phyloP scores from a whole-genome alignment of 78 protist genomes.

The Guillardia theta region DNA sequence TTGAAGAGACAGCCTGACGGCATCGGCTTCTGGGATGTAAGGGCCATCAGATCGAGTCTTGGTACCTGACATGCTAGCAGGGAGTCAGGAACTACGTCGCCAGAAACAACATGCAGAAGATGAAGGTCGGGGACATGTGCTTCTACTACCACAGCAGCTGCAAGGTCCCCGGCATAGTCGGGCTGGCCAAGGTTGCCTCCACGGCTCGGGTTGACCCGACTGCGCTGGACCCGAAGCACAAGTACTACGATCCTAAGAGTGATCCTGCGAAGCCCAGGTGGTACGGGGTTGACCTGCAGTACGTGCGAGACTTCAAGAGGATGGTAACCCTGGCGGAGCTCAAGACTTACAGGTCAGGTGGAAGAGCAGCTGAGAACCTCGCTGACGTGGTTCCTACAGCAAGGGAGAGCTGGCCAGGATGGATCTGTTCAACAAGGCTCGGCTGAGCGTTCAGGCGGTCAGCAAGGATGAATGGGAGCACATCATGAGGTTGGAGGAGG shows the following conservation, averaged over 20 bases:
- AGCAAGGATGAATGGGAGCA: too few species aligned
- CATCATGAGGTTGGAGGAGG: too few species aligned
- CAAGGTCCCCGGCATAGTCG: slow-evolving; percentile 46
- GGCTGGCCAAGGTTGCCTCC: background rate
- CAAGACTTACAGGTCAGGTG: background rate
- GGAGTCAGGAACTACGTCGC: slow-evolving; percentile 58
- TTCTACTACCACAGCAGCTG: slow-evolving; percentile 59
- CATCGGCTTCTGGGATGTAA: slow-evolving; percentile 44
- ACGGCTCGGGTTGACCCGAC: slow-evolving; percentile 45
- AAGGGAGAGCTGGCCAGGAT: background rate
- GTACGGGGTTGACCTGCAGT: background rate
- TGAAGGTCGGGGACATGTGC: slow-evolving; percentile 50
- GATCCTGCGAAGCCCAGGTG: background rate
- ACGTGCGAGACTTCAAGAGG: background rate
- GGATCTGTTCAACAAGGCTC: background rate
- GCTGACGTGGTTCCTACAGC: background rate
- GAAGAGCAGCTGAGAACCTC: background rate
- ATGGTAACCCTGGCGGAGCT: background rate
- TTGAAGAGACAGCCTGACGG: background rate
- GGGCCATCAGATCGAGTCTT: background rate
- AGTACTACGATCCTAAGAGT: slow-evolving; percentile 34
- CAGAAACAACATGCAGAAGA: slow-evolving; percentile 36
- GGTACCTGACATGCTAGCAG: background rate
- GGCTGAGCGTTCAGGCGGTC: background rate
- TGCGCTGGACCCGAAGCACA: background rate